phyloP scores from a whole-genome alignment of 164 flowering plant species.

The Vitis riparia region DNA sequence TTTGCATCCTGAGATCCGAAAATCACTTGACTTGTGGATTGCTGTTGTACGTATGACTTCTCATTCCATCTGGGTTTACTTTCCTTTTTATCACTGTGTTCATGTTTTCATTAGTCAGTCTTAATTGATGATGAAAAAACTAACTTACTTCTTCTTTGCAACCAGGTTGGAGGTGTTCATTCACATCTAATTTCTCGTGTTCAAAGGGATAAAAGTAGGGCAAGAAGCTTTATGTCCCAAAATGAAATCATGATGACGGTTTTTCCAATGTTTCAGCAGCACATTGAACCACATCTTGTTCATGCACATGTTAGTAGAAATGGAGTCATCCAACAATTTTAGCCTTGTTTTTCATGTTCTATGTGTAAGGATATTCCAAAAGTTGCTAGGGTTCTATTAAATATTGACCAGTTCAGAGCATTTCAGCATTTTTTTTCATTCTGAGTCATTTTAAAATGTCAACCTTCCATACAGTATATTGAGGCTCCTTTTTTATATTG shows the following conservation, averaged over 20 bases:
- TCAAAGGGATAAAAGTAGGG: conserved; percentile 89
- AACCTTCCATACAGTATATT: not conserved
- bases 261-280: conserved; percentile 97
- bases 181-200: conserved; percentile 97
- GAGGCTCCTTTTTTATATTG: too few species aligned
- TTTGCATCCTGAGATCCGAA: conserved; percentile 88
- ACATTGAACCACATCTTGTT: conserved; percentile 98
- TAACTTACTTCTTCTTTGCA: conserved; percentile 1
- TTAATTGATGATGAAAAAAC: not conserved
- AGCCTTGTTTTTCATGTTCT: not conserved
- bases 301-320: conserved; percentile 90
- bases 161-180: conserved; percentile 99
- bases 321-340: not conserved
- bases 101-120: not conserved
- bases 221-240: conserved; percentile 77
- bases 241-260: conserved; percentile 94
- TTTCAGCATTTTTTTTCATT: not conserved
- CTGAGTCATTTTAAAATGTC: not conserved
- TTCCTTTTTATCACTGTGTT: conserved; percentile 1
- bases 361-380: not conserved
- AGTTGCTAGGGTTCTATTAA: not conserved
- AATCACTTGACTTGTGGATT: conserved; percentile 90
- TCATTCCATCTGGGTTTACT: conserved; percentile 11
- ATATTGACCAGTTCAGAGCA: not conserved
- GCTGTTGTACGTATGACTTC: conserved; percentile 82